These are phyloP conservation scores for Biscogniauxia sp. DNA, from an alignment of 2,329 filamentous ascomycete genomes.

Conservation along the genomic window DNA sequence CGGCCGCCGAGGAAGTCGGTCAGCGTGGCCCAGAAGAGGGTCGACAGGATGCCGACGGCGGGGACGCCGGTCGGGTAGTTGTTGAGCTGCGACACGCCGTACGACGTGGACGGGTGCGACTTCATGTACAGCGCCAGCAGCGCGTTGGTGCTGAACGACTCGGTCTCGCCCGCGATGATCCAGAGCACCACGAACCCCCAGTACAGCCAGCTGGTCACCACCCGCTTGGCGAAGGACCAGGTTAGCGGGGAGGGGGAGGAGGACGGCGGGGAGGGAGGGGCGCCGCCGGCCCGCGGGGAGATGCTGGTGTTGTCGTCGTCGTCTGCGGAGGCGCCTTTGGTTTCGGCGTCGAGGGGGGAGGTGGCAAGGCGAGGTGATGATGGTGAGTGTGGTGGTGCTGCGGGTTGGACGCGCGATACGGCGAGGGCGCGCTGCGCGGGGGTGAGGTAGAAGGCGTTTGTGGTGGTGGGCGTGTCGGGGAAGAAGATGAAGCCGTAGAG, in stretches of 20 bases:
- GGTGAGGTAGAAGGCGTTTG: constrained; percentile 48
- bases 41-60: constrained; percentile 56
- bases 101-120: constrained; percentile 41
- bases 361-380: too few species aligned
- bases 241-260: constrained; percentile 41
- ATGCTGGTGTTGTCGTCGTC: not conserved
- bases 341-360: too few species aligned
- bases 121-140: constrained; percentile 53
- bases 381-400: not conserved
- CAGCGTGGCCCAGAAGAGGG: constrained; percentile 66
- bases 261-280: too few species aligned
- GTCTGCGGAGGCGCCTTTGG: too few species aligned
- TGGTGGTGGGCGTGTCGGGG: constrained; percentile 51
- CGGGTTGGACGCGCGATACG: constrained; percentile 36
- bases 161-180: constrained; percentile 69
- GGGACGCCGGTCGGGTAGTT: constrained; percentile 57
- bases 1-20: constrained; percentile 64
- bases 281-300: too few species aligned
- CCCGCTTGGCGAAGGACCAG: constrained; percentile 49
- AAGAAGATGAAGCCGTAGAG: constrained; percentile 54
- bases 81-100: constrained; percentile 50
- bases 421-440: constrained; percentile 36
- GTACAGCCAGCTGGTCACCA: constrained; percentile 61
- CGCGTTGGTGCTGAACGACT: constrained; percentile 66
- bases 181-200: constrained; percentile 66